Evolutionary conservation across 345 rosid genomes (phyloP), one percentile per base, ranked within the genome.

Genomic region (Punica granatum): DNA sequence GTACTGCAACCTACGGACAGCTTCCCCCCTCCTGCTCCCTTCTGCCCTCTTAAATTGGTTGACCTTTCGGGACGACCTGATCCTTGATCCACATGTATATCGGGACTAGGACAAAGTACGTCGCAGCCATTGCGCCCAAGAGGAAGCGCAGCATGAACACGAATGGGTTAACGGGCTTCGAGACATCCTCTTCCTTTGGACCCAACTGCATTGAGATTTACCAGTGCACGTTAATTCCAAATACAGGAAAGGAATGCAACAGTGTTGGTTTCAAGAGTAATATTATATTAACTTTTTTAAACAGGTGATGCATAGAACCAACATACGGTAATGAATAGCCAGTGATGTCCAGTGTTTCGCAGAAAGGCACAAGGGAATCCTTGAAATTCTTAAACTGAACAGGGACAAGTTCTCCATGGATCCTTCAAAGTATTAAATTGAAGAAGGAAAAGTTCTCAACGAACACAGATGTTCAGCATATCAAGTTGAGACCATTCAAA

Each of bases 11-110:
- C 61, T 56, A 28, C 2, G 23, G 0, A 23, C 58, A 51, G 3
- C 33, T 30, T n/a, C n/a, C n/a, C n/a, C 41, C 11, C 41, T 37
- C 11, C 5, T 37, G 41, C 6, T n/a, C 41, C 41, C 11, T 37
- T 37, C 41, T 11, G 11, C 61, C 25, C 61, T 56, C 34, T 68
- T 74, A 89, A 66, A 94, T 88, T 34, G 98, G 96, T 73, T 68
- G 81, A 36, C 87, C 98, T 84, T 89, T 79, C 31, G 99, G 98
- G 51, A 84, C 79, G 67, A 91, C 76, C 79, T 79, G 86, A 83
- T 91, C 96, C 77, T 94, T 94, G 76, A 94, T 63, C 99, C 99
- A 94, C 99, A 94, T 89, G 85, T 94, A 91, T 74, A 91, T 84
- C 0, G 99, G 96, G 70, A 94, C 77, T 78, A 94, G 69, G 30